These are phyloP conservation scores for Theileria parva DNA, from an alignment of 169 alveolate genomes.

Conservation along the genomic window DNA sequence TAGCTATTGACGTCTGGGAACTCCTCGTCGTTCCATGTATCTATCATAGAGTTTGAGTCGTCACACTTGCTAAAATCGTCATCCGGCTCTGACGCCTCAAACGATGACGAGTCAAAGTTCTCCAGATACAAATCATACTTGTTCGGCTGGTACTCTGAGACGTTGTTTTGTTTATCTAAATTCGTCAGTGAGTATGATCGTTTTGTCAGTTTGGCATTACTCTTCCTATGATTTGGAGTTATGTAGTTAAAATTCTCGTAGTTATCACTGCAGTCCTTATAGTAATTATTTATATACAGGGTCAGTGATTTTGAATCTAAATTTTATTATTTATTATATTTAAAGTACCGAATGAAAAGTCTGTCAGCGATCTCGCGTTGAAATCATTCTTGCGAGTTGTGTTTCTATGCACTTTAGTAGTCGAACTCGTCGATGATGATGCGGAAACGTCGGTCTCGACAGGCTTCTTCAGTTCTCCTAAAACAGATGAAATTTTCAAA, in stretches of 20 bases:
- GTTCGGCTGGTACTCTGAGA: background rate
- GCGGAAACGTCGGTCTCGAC: background rate
- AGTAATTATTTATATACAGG: background rate
- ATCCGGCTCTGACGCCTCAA: background rate
- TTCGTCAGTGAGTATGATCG: slow-evolving; percentile 1
- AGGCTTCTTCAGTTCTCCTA: background rate
- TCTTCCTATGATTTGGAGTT: background rate
- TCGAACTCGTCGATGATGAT: background rate
- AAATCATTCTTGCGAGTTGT: background rate
- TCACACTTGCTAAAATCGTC: background rate
- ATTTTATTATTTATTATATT: background rate
- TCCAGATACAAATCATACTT: background rate
- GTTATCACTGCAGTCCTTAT: background rate
- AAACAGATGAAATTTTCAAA: too few relatives aligned
- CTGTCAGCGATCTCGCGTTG: background rate
- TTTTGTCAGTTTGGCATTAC: background rate
- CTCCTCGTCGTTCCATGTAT: background rate
- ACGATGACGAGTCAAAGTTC: background rate
- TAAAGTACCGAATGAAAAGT: slow-evolving; percentile 9
- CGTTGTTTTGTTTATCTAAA: background rate
- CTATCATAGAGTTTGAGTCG: background rate
- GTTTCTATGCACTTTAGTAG: too few relatives aligned
- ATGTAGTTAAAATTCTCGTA: background rate
- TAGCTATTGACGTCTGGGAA: background rate
- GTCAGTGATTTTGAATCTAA: slow-evolving; percentile 3